Evolutionary conservation across 805 yeast species (phyloP), one percentile per base, ranked within the genome.

Genomic region (Pichia manshurica): DNA sequence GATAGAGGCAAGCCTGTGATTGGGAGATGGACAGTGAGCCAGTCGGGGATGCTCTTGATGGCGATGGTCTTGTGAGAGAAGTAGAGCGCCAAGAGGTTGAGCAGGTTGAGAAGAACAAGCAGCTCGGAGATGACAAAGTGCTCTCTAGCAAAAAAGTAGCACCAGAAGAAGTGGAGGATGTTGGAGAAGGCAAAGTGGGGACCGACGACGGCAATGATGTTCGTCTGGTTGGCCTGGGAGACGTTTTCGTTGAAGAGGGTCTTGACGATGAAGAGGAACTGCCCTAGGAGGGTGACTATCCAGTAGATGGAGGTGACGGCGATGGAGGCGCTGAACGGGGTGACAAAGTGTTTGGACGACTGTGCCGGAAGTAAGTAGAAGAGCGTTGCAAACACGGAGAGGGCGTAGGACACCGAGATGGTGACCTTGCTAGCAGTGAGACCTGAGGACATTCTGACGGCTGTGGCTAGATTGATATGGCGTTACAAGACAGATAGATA

Each of bases 261-360:
- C 54, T 75, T 77, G 16, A 66, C 49, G 36, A 78, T 68, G 56
- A 76, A 81, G 33, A 69, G 57, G 33, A 75, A 59, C 63, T 86
- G 95, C 34, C 74, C 58, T 2, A 77, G 48, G 50, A 76, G 73
- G 22, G 77, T 66, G 29, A 80, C 50, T 2, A 68, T 67, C 90
- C 90, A 85, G 65, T 71, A 86, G 12, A 75, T 63, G 38, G 78
- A 62, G 2, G 73, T 63, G 15, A 79, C 68, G 13, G 78, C 48
- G 12, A 73, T 61, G 49, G 74, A 72, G 15, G 80, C 79, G 2
- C 88, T 76, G 69, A 86, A 86, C 13, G 95, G 93, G 3, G 93
- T 87, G 52, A 73, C 66, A 43, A 72, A 68, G 42, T 72, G 67
- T 6, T 55, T 65, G 32, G 67, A 69, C 16, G 16, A 22, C 20